phyloP scores from a whole-genome alignment of 2,329 filamentous ascomycete genomes.

The Penicillium brevicompactum region DNA sequence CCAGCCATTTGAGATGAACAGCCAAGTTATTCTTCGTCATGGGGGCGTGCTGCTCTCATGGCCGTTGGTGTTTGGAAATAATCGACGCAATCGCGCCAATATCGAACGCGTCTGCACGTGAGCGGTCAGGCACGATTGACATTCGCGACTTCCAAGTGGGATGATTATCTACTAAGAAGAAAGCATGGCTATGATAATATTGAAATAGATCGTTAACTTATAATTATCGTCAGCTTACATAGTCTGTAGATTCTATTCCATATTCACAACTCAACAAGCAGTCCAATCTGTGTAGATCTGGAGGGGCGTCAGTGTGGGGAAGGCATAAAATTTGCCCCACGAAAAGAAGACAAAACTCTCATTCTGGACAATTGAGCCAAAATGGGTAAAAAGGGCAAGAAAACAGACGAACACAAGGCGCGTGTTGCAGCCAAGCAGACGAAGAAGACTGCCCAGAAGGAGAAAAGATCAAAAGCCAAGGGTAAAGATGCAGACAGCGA shows the following conservation, averaged over 20 bases:
- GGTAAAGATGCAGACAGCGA: conserved; percentile 75
- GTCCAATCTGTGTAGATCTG: background rate
- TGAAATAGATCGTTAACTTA: background rate
- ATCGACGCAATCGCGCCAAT: conserved; percentile 14
- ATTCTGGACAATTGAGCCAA: conserved; percentile 10
- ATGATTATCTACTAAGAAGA: too few relatives aligned
- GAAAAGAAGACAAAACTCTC: conserved; percentile 11
- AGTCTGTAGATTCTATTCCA: background rate
- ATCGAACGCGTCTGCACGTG: conserved; percentile 29
- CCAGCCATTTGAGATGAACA: conserved; percentile 50
- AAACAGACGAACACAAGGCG: conserved; percentile 58
- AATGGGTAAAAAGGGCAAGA: conserved; percentile 60
- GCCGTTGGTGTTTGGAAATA: conserved; percentile 13
- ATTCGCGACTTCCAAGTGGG: background rate
- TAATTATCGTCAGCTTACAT: background rate
- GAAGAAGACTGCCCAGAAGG: conserved; percentile 73
- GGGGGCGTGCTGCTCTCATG: conserved; percentile 38
- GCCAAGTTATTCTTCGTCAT: conserved; percentile 54
- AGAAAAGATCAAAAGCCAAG: conserved; percentile 78
- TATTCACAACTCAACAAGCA: background rate
- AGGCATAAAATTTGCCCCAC: conserved; percentile 26
- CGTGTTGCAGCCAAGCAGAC: conserved; percentile 73
- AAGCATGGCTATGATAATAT: background rate
- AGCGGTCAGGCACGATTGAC: conserved; percentile 19
- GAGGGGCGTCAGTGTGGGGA: conserved; percentile 21